phyloP scores from a whole-genome alignment of 768 basidiomycete genomes.

The Naganishia vaughanmartiniae region DNA sequence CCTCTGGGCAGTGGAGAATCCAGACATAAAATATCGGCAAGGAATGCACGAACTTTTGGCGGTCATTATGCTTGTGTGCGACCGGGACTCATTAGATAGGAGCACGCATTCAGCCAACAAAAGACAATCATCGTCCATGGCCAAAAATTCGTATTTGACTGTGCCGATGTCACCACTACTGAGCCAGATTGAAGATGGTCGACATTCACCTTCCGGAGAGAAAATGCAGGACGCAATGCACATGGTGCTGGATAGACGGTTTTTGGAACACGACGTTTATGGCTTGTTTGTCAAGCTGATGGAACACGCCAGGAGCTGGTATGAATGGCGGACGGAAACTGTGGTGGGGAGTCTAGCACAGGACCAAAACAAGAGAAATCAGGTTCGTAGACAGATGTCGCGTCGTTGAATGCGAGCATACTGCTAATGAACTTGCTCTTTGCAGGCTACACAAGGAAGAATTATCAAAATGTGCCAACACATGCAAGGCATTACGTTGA shows the following conservation, averaged over 20 bases:
- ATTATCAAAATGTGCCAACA: conserved; percentile 78
- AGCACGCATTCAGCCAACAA: neutral
- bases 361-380: neutral
- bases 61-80: conserved; percentile 74
- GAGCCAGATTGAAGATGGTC: neutral
- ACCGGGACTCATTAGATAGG: conserved; percentile 68
- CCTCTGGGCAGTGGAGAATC: conserved; percentile 72
- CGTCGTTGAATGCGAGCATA: neutral
- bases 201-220: conserved; percentile 23
- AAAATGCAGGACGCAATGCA: conserved; percentile 19
- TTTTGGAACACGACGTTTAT: conserved; percentile 71
- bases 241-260: conserved; percentile 39
- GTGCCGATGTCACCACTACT: conserved; percentile 12
- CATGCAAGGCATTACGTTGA: conserved; percentile 71
- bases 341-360: conserved; percentile 34
- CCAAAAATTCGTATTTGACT: neutral
- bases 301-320: conserved; percentile 75
- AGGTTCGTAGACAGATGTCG: conserved; percentile 39
- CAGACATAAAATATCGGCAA: conserved; percentile 87
- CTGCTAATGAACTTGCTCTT: conserved; percentile 19
- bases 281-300: conserved; percentile 76
- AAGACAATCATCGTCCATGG: neutral
- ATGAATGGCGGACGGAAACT: conserved; percentile 54
- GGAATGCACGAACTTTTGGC: conserved; percentile 98
- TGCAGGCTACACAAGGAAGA: conserved; percentile 59